Evolutionary conservation across 495 filamentous ascomycete species (phyloP), one percentile per base, ranked within the genome.

Genomic region (Chlorociboria aeruginascens): DNA sequence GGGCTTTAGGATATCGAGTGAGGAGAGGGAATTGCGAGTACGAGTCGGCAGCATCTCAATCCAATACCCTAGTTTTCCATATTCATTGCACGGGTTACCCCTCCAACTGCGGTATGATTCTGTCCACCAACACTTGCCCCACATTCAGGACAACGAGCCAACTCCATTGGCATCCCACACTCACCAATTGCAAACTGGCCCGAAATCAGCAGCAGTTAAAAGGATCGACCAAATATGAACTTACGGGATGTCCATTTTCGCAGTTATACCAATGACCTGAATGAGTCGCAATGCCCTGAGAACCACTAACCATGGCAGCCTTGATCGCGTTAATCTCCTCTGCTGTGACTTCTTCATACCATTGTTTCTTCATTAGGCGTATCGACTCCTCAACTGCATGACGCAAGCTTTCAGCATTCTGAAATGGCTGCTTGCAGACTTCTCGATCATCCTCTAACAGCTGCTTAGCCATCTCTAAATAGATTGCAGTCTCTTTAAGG

Each of bases 121-220:
- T 59, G 32, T 0, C 74, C 75, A 37, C 73, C 76, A 34, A 79
- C 66, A 14, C 56, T 39, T 8, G 62, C 64, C 16, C 66, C 66
- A 50, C 74, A 79, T 48, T 77, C 63, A 1, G 78, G 77, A 52
- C 75, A 81, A 13, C 45, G 35, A 9, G 74, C 56, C 45, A 48
- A 42, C 56, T 81, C 40, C 69, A 79, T 72, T 3, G 75, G 72
- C 62, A 66, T 68, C 8, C 74, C 77, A 57, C 77, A 81, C 43
- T 78, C 73, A 3, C 76, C 74, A 30, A 78, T 64, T 3, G 74
- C 73, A 53, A 79, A 79, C 12, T 40, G 8, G 13, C 13, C 30
- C 13, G 25, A 48, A 38, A 36, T 44, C 40, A 55, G 14, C 43
- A 45, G 32, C 38, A 46, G 29, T 45, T 50, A 39, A 25, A 25